phyloP scores from a whole-genome alignment of 768 basidiomycete species.

The Paxillus involutus region DNA sequence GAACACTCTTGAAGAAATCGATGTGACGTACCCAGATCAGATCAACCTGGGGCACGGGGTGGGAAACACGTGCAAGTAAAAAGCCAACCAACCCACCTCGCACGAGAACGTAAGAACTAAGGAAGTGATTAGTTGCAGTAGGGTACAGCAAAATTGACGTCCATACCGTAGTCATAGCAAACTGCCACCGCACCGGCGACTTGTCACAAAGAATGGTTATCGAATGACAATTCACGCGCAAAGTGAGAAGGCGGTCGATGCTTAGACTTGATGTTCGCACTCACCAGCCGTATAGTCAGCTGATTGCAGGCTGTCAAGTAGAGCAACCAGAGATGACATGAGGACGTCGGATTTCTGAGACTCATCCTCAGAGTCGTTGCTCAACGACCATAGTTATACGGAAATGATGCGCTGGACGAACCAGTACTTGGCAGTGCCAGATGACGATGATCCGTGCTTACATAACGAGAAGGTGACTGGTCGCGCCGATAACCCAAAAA shows the following conservation, averaged over 20 bases:
- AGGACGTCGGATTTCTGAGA: background rate
- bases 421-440: no score
- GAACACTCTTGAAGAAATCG: background rate
- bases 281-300: background rate
- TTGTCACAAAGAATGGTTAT: background rate
- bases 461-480: no score
- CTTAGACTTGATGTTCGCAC: background rate
- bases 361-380: background rate
- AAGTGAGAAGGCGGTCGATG: background rate
- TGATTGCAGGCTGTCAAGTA: background rate
- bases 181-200: slow-evolving; percentile 1
- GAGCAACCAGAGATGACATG: background rate
- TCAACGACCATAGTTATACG: no score
- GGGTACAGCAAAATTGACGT: no score
- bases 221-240: background rate
- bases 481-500: no score
- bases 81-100: slow-evolving; percentile 1
- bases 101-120: slow-evolving; percentile 8
- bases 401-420: no score
- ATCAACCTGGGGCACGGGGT: background rate
- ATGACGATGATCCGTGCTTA: no score
- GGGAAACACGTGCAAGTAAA: background rate
- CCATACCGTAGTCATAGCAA: slow-evolving; percentile 11
- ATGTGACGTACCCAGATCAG: slow-evolving; percentile 12
- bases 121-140: background rate